These are phyloP conservation scores for Limonium bicolor DNA, from an alignment of 148 eudicot genomes.

Conservation along the genomic window DNA sequence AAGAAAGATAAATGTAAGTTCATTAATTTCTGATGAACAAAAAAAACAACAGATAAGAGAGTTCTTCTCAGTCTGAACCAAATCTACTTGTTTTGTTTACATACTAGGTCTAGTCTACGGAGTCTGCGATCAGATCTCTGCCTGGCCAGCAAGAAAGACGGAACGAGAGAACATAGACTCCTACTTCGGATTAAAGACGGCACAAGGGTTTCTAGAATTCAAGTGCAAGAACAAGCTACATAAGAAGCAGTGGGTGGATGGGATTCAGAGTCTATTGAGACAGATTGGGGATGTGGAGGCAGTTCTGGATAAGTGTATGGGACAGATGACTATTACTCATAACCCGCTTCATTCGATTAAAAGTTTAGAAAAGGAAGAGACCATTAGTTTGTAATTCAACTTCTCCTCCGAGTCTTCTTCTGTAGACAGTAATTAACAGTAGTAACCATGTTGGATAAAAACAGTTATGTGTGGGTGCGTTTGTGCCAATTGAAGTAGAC, in stretches of 20 bases:
- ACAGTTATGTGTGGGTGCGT: too few species aligned
- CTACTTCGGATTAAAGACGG: constrained; percentile 67
- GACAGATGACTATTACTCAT: too few species aligned
- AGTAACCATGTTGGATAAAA: too few species aligned
- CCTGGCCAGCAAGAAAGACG: constrained; percentile 31
- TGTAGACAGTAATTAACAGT: too few species aligned
- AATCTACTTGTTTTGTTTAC: neutral
- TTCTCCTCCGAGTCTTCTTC: too few species aligned
- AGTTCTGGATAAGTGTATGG: too few species aligned
- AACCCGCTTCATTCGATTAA: too few species aligned
- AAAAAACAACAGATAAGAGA: neutral
- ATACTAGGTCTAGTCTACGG: constrained; percentile 50
- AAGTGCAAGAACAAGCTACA: constrained; percentile 65
- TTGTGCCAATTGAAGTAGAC: too few species aligned
- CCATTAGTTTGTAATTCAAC: too few species aligned
- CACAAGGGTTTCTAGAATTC: constrained; percentile 67
- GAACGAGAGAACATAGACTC: constrained; percentile 39
- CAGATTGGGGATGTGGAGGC: constrained; percentile 19
- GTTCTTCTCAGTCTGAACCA: neutral
- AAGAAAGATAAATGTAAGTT: constrained; percentile 76
- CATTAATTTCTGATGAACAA: neutral
- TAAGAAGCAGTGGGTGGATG: constrained; percentile 74
- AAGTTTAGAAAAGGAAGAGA: too few species aligned
- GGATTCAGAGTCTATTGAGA: constrained; percentile 40
- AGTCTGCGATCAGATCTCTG: constrained; percentile 40